Base-by-base conservation (phyloP, 2,329 filamentous ascomycete genomes). In the Colletotrichum sidae region DNA sequence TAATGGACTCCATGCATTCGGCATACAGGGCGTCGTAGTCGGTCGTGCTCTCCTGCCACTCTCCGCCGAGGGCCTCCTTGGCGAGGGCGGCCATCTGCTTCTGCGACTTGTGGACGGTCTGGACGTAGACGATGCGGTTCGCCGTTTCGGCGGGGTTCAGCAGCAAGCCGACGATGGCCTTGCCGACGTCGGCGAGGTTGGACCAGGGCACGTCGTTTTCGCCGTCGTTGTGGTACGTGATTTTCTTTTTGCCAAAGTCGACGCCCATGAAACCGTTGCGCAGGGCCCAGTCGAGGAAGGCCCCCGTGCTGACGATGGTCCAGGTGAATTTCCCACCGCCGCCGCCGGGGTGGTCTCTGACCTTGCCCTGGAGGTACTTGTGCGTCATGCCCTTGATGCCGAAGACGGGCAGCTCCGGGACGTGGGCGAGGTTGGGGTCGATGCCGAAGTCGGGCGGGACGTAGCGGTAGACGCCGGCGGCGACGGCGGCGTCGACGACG, bases 401-500 rank as follows among this genome's bases (percentile, higher is more conserved):
- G 55, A 69, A 74, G 15, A 67, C 46, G 52, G 71, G 72, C 5
- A 74, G 57, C 10, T 35, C 15, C 11, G 39, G 39, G 1, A 55
- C 52, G 15, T 69, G 67, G 34, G 65, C 63, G 55, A 69, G 70
- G 9, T 52, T 45, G 2, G 78, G 70, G 76, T 81, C 73, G 47
- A 72, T 70, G 39, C 80, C 80, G 53, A 83, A 91, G 65, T 90
- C 88, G 2, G 85, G 85, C 2, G 88, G 87, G 38, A 91, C 75
- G 77, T 90, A 88, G 11, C 87, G 82, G 71, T 87, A 81, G 0
- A 91, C 86, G 6, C 88, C 87, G 4, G 87, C 86, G 4, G 81
- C 81, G 35, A 87, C 77, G 38, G 87, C 83, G 1, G 88, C 89
- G 38, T 90, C 83, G 49, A 90, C 80, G 12, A 68, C 35, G 42